These are phyloP conservation scores for Penicillium crystallinum DNA, from an alignment of 495 filamentous ascomycete genomes.

Conservation along the genomic window DNA sequence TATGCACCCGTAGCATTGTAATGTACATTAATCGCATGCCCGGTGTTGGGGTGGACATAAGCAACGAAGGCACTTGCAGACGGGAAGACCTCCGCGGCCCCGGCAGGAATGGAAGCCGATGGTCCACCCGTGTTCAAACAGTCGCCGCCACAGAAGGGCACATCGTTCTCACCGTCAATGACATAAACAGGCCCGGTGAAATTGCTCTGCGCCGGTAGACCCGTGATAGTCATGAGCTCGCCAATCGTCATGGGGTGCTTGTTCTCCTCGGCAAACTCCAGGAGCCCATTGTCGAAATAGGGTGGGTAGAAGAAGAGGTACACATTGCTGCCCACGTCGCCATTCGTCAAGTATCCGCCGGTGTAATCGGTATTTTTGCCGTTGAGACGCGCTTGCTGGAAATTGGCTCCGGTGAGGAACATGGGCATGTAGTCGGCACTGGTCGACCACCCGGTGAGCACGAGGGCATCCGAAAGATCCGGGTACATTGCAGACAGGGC, in stretches of 20 bases:
- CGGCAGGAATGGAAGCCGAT: slow-evolving; percentile 36
- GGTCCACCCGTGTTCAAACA: slow-evolving; percentile 35
- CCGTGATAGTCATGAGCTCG: slow-evolving; percentile 41
- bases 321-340: slow-evolving; percentile 29
- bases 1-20: slow-evolving; percentile 43
- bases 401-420: slow-evolving; percentile 41
- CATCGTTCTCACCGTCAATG: slow-evolving; percentile 42
- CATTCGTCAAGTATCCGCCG: slow-evolving; percentile 44
- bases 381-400: slow-evolving; percentile 42
- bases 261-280: slow-evolving; percentile 33
- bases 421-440: slow-evolving; percentile 28
- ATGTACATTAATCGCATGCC: slow-evolving; percentile 50
- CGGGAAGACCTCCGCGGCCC: slow-evolving; percentile 34
- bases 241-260: slow-evolving; percentile 49
- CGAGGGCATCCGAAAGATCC: slow-evolving; percentile 47
- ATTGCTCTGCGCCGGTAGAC: slow-evolving; percentile 18
- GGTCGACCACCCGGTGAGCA: slow-evolving; percentile 53
- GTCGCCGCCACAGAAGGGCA: slow-evolving; percentile 50
- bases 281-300: slow-evolving; percentile 42
- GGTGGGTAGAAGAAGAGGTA: slow-evolving; percentile 44
- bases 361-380: slow-evolving; percentile 27
- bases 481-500: slow-evolving; percentile 45
- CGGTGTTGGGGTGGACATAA: slow-evolving; percentile 44
- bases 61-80: slow-evolving; percentile 36
- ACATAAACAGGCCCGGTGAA: slow-evolving; percentile 47